Evolutionary conservation across 192 early-diverging fungal species (phyloP), one percentile per base, ranked within the genome.

Genomic region (Piromyces sp.): DNA sequence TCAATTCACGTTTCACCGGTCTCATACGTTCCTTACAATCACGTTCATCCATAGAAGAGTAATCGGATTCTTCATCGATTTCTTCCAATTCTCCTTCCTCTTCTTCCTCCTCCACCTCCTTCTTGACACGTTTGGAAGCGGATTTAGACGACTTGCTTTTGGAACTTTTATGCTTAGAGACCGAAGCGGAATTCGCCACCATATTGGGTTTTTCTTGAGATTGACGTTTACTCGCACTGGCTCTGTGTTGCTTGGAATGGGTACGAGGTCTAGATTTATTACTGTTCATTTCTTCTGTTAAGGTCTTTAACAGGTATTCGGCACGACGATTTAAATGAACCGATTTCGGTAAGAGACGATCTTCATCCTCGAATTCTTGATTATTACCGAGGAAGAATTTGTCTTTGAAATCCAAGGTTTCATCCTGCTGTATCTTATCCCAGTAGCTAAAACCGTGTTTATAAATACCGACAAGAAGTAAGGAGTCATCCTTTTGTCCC

Each of bases 391-490:
- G 83, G 84, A 95, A 94, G 83, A 99, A 95, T 86, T 98, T 99
- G 80, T 91, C 90, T 16, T 81, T 68, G 79, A 99, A 90, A 0
- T 93, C 93, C n/a, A 99, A 86, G 0, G 88, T 84, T 3, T 86
- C 30, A 83, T 99, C 97, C 5, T 91, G 90, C 79, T 94, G 93
- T 16, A 99, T 97, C 80, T 88, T 85, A 79, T 90, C 86, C 97
- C 96, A 98, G 81, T 89, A 93, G 19, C 97, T 96, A 87, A 95
- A 97, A 30, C 98, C 98, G 84, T 98, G 92, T 80, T 90, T 88
- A 85, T 95, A 95, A 78, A 99, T 93, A 80, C 98, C 98, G 30
- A 98, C 94, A 28, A 99, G 87, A 33, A 99, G 89, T 94, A 96
- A 95, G 29, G 97, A 90, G 85, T 99, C 98, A 83, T 99, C 98